Conservation (phyloP, 306 rosid species). For the Quillaja saponaria region DNA sequence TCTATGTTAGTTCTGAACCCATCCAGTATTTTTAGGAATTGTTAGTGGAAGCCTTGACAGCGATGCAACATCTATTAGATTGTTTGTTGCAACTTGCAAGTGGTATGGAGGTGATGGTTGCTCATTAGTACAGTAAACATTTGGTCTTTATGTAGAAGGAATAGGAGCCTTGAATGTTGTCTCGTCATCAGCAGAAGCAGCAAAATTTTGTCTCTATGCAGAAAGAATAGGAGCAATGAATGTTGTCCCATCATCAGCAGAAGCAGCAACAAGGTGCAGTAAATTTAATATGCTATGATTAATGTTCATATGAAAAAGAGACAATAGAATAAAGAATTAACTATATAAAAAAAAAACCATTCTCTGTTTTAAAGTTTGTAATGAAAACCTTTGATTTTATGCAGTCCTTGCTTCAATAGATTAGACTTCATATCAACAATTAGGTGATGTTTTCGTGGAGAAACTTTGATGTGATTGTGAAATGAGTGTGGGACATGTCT, state of each 20-base stretch:
- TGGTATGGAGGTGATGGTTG: conserved; percentile 88
- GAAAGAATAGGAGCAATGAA: too few species aligned
- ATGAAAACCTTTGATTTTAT: too few species aligned
- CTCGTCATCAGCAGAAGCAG: too few species aligned
- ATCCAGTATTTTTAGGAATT: conserved; percentile 60
- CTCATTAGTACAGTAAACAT: conserved; percentile 95
- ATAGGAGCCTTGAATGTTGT: conserved; percentile 90
- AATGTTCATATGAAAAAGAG: conserved; percentile 5
- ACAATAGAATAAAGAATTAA: too few species aligned
- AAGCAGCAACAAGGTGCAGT: conserved; percentile 75
- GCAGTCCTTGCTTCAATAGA: too few species aligned
- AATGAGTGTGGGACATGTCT: neutral
- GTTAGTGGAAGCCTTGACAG: conserved; percentile 98
- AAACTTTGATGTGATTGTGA: conserved; percentile 5
- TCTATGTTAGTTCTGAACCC: conserved; percentile 13
- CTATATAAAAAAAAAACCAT: too few species aligned
- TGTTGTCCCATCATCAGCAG: conserved; percentile 82
- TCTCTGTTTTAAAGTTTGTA: too few species aligned
- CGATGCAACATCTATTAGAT: conserved; percentile 87
- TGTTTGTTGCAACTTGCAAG: conserved; percentile 85
- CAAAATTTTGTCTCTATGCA: too few species aligned
- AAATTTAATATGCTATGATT: conserved; percentile 8
- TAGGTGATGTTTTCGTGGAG: conserved; percentile 11
- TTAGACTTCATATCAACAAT: too few species aligned
- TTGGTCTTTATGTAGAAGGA: conserved; percentile 96